phyloP scores from a whole-genome alignment of 2,329 filamentous ascomycete species.

The Mariannaea sp. region DNA sequence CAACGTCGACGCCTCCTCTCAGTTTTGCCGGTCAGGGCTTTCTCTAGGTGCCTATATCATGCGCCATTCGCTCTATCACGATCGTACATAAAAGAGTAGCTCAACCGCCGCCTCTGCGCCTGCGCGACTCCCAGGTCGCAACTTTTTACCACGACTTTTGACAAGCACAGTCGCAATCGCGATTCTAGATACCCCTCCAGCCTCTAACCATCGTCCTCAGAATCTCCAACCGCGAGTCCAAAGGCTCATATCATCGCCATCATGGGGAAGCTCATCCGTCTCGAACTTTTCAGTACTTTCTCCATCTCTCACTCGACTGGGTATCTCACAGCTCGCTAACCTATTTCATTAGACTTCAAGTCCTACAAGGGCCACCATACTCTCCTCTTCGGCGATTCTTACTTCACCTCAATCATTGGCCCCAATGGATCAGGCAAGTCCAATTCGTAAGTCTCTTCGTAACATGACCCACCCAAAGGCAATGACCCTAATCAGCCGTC shows the following conservation, averaged over 20 bases:
- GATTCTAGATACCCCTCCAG: slow-evolving; percentile 26
- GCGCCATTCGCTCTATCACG: slow-evolving; percentile 18
- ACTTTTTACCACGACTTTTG: slow-evolving; percentile 26
- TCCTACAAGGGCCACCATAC: slow-evolving; percentile 98
- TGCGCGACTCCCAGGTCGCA: slow-evolving; percentile 28
- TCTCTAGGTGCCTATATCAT: slow-evolving; percentile 6
- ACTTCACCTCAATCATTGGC: slow-evolving; percentile 98
- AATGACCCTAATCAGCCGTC: slow-evolving; percentile 22
- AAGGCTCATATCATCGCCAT: slow-evolving; percentile 44
- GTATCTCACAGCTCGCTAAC: slow-evolving; percentile 24
- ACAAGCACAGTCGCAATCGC: slow-evolving; percentile 33
- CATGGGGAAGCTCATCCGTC: slow-evolving; percentile 95
- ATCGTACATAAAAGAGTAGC: slow-evolving; percentile 5
- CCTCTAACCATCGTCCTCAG: slow-evolving; percentile 16
- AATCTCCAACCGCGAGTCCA: slow-evolving; percentile 11
- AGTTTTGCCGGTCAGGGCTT: slow-evolving; percentile 6
- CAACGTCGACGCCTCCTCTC: slow-evolving; percentile 7
- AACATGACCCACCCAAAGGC: background rate
- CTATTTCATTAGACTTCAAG: slow-evolving; percentile 75
- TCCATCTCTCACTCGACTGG: background rate
- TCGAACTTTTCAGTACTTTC: slow-evolving; percentile 89
- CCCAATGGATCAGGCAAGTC: slow-evolving; percentile 99
- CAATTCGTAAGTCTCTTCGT: slow-evolving; percentile 74
- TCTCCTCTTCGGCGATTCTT: slow-evolving; percentile 93
- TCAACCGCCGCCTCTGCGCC: slow-evolving; percentile 8